Base-by-base conservation (phyloP, 805 yeast genomes). In the Candida ponderosae region DNA sequence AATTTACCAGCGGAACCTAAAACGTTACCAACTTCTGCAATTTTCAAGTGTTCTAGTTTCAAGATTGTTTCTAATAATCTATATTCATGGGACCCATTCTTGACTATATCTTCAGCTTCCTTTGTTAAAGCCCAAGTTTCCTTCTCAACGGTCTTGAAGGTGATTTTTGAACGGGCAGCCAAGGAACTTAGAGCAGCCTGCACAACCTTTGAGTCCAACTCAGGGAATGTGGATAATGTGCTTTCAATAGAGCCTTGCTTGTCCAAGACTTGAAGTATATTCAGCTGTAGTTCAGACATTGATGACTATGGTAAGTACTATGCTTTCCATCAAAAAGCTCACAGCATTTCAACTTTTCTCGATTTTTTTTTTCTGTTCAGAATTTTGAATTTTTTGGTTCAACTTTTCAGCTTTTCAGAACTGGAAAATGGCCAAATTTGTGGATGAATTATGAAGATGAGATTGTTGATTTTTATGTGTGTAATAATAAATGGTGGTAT, bases 161-260 rank as follows among this genome's bases (percentile, higher is more conserved):
- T 63, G 50, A 93, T 72, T 85, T 90, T 89, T 39, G 75, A 71
- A 59, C 83, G 82, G 42, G 96, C 89, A 56, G 80, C 74, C 40
- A 93, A 70, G 18, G 97, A 89, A 55, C 81, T 81, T 53, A 93
- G 74, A 21, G 90, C 90, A n/a, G 95, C 75, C 49, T 82, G 83
- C 37, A 86, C 68, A 14, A 74, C 67, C 57, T 74, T 76, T 31
- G 90, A 72, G 38, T 75, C 79, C 33, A 73, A 65, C 14, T 61
- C 67, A 30, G 93, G 82, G 66, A 89, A 85, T 34, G 71, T 71
- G 16, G 63, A 71, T 36, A 75, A 64, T 5, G 97, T 78, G 59
- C 86, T 88, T 36, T 66, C 69, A 41, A 93, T 81, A 38, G 74
- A 68, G 32, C 76, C 81, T 51, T 70, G 57, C 37, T 70, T 67